Evolutionary conservation across 208 protist species (phyloP), one percentile per base, ranked within the genome.

Genomic region (Trypanosoma brucei): DNA sequence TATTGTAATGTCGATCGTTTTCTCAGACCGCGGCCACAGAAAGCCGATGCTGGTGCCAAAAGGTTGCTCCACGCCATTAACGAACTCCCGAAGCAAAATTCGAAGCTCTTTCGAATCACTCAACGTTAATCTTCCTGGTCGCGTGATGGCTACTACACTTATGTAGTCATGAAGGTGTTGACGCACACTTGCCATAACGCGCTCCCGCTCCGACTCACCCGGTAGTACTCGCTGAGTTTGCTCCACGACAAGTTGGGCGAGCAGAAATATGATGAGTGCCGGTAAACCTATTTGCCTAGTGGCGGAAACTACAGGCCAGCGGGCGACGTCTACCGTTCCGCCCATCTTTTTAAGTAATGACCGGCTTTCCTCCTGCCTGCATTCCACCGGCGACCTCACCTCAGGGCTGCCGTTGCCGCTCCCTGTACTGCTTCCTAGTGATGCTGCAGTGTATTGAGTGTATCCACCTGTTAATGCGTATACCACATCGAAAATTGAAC

Each of bases 151-250:
- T 1, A 93, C 83, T 9, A 78, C 83, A 2, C 67, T 85, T 52
- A 96, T 86, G 69, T 89, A 94, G 60, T 96, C 91, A 69, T 90
- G 81, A 60, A 96, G 67, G 46, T 93, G 79, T 68, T 92, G 81
- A 36, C 78, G 74, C 49, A 96, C 75, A 58, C 79, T 85, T 60
- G 78, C 84, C 40, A 83, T 72, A 8, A 92, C 58, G 30, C 74
- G 57, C 55, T 76, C 79, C 44, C 79, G 79, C 35, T 65, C 75
- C 40, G 79, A 72, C 31, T 79, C 66, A 7, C 80, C 83, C 8
- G 78, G 70, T 8, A 74, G 45, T 8, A 60, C 52, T 5, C 78
- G 62, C 2, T 78, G 79, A 31, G 82, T 78, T 3, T 87, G 84
- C 58, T 88, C 84, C 7, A 96, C 81, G 22, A 96, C 70, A 14